Conservation (phyloP, 768 basidiomycete species). For the Clitopilus hobsonii region DNA sequence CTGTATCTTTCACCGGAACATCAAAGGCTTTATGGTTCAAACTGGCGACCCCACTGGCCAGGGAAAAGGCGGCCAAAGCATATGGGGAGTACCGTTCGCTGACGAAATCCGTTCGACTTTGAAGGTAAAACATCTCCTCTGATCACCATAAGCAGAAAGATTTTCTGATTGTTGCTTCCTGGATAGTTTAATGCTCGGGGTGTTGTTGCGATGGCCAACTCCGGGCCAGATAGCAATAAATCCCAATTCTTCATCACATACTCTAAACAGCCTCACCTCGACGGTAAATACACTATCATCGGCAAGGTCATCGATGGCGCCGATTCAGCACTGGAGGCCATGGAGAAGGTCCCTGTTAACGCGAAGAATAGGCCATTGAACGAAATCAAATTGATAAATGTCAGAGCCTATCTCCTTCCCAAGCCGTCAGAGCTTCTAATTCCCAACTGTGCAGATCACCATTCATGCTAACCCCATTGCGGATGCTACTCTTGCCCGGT, state of each 20-base stretch:
- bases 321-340: constrained; percentile 91
- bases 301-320: constrained; percentile 98
- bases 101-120: constrained; percentile 94
- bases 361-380: constrained; percentile 83
- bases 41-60: constrained; percentile 86
- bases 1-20: constrained; percentile 89
- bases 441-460: constrained; percentile 49
- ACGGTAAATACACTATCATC: constrained; percentile 92
- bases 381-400: constrained; percentile 80
- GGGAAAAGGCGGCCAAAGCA: constrained; percentile 95
- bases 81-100: constrained; percentile 89
- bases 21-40: constrained; percentile 95
- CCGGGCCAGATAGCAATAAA: constrained; percentile 92
- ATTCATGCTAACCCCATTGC: constrained; percentile 97
- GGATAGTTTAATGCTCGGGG: constrained; percentile 90
- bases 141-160: constrained; percentile 7
- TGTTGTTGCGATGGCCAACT: constrained; percentile 97
- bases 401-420: constrained; percentile 31
- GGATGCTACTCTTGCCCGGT: constrained; percentile 42
- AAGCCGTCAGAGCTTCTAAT: constrained; percentile 3
- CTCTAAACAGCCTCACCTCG: constrained; percentile 89
- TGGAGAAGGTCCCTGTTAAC: constrained; percentile 89
- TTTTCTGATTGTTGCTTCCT: constrained; percentile 16
- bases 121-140: constrained; percentile 50
- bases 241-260: constrained; percentile 89